Conservation (phyloP, 495 filamentous ascomycete species). For the Penicillium lagena region DNA sequence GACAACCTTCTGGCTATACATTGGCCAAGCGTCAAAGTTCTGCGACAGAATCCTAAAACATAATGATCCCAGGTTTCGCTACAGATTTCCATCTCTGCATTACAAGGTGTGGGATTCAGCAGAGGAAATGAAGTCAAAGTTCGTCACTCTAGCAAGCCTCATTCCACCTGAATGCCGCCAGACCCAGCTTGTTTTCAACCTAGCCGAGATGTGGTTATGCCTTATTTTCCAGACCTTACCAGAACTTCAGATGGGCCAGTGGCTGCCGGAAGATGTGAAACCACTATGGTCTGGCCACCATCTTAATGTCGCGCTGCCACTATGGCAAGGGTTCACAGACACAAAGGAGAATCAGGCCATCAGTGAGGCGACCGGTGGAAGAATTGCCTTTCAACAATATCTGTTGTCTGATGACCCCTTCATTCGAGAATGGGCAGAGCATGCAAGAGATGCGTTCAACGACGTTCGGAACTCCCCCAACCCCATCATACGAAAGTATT, state of each 20-base stretch:
- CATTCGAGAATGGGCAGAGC: not conserved
- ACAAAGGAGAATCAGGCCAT: not conserved
- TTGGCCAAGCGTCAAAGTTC: slow-evolving; percentile 6
- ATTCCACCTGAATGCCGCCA: not conserved
- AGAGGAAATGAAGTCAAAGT: slow-evolving; percentile 3
- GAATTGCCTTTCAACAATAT: not conserved
- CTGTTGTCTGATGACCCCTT: not conserved
- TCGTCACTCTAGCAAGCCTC: slow-evolving; percentile 7
- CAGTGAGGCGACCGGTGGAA: not conserved
- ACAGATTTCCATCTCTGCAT: slow-evolving; percentile 1
- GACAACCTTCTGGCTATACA: slow-evolving; percentile 6
- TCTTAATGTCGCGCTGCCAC: slow-evolving; percentile 7
- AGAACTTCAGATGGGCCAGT: slow-evolving; percentile 1
- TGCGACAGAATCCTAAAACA: slow-evolving; percentile 1
- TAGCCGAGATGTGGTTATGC: slow-evolving; percentile 12
- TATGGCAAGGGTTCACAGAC: slow-evolving; percentile 8
- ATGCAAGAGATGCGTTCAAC: not conserved
- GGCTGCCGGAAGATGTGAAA: not conserved
- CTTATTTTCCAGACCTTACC: slow-evolving; percentile 7
- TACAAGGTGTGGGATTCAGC: slow-evolving; percentile 10
- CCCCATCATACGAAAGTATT: not conserved
- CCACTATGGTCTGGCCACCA: slow-evolving; percentile 5
- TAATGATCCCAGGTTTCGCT: slow-evolving; percentile 1
- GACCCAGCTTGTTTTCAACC: slow-evolving; percentile 4
- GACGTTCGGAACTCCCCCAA: not conserved